phyloP scores from a whole-genome alignment of 495 filamentous ascomycete genomes.

The Talaromyces wortmannii region DNA sequence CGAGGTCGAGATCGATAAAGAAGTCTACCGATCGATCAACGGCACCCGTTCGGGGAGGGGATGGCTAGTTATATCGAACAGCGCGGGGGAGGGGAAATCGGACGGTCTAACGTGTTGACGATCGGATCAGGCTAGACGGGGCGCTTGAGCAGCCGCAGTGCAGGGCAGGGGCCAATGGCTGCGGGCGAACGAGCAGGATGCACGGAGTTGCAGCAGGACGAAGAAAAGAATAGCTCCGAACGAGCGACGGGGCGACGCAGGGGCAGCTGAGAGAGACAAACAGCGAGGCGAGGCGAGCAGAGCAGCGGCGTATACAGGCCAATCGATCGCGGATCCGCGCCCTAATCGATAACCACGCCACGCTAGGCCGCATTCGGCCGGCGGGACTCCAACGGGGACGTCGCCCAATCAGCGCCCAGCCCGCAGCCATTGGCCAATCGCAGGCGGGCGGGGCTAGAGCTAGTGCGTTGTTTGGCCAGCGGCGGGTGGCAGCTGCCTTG shows the following conservation, averaged over 20 bases:
- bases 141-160: neutral
- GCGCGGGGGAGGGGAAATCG: neutral
- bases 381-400: conserved; percentile 1
- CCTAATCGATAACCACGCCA: neutral
- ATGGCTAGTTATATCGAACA: neutral
- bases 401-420: neutral
- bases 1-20: neutral
- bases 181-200: neutral
- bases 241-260: neutral
- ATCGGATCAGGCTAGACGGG: too few relatives aligned
- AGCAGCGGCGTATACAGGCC: neutral
- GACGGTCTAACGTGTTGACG: too few relatives aligned
- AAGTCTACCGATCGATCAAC: too few relatives aligned
- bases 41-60: neutral
- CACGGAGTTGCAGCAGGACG: too few relatives aligned
- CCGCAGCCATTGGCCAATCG: neutral
- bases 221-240: too few relatives aligned
- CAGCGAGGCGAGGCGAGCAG: neutral
- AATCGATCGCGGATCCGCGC: neutral
- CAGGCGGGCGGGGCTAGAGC: neutral
- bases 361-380: neutral
- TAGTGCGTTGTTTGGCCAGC: too few relatives aligned
- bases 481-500: neutral
- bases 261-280: neutral
- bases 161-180: neutral